Base-by-base conservation (phyloP, 345 rosid species). In the Acer saccharum region DNA sequence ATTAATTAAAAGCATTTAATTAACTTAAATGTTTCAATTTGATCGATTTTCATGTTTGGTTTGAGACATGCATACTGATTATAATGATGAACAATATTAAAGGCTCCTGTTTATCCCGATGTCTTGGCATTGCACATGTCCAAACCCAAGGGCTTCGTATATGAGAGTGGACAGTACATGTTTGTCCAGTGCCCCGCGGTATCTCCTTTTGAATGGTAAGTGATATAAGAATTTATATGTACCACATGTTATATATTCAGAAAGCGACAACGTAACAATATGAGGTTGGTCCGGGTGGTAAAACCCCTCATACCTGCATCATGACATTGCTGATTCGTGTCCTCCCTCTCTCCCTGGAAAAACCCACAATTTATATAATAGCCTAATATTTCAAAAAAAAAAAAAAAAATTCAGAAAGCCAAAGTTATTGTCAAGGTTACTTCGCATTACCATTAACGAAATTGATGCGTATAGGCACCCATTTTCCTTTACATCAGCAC, bases 131-230 rank as follows among this genome's bases (percentile, higher is more conserved):
- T 94, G 83, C 89, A 88, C 87, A 89, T 92, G 96, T 91, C 96
- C 23, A 92, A 90, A 83, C 98, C 98, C 16, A 87, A 89, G 18
- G 97, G 94, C 3, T 92, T 94, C 84, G 89, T 81, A 83, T 90
- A 94, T 87, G 91, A 90, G 78, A 92, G 98, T 62, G 98, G 98
- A 70, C 98, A 94, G 65, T 94, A 89, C 92, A 94, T 94, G 95
- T 94, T 94, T 72, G 93, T 94, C 64, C 89, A 92, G 43, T 92
- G 98, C 78, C 54, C 87, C 13, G 94, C 91, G 2, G 97, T 94
- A 48, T 94, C 98, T 21, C 89, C 95, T 1, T 94, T 94, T 50
- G 95, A 94, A 80, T 94, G 97, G 94, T 83, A 72, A 16, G 70
- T 72, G 9, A 6, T 57, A 18, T 5, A 35, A 4, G 39, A 35